Evolutionary conservation across 1,284 basidiomycete species (phyloP).

Genomic region (Jaminaea rosea): DNA sequence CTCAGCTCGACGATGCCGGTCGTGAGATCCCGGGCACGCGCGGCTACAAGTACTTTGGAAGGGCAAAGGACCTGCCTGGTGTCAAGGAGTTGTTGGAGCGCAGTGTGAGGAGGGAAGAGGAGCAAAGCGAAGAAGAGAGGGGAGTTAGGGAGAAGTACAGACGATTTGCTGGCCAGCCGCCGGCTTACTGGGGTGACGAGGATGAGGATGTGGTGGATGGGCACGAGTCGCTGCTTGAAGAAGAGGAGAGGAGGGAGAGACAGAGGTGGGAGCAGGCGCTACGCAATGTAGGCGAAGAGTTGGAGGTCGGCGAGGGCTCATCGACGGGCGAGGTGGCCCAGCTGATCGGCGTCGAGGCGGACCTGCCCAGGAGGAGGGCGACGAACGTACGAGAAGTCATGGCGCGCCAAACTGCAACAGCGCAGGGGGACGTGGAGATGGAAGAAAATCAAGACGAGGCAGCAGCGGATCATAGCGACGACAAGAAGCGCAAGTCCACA

Average conservation of each 20-base stretch:
- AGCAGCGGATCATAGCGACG: not conserved
- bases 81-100: slow-evolving; percentile 90
- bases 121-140: too few species aligned
- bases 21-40: slow-evolving; percentile 86
- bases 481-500: too few species aligned
- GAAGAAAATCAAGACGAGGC: not conserved
- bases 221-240: slow-evolving; percentile 54
- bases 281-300: slow-evolving; percentile 5
- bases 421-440: too few species aligned
- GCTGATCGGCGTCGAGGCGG: not conserved
- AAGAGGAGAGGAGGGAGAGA: slow-evolving; percentile 56
- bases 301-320: not conserved
- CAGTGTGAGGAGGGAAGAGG: too few species aligned
- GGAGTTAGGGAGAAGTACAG: slow-evolving; percentile 77
- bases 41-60: slow-evolving; percentile 84
- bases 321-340: slow-evolving; percentile 6
- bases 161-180: slow-evolving; percentile 78
- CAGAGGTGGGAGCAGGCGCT: slow-evolving; percentile 58
- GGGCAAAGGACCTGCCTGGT: slow-evolving; percentile 90
- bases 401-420: slow-evolving; percentile 55
- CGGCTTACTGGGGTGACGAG: slow-evolving; percentile 80
- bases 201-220: slow-evolving; percentile 69
- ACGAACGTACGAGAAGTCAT: slow-evolving; percentile 52
- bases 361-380: not conserved
- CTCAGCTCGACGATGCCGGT: slow-evolving; percentile 89